Base-by-base conservation (phyloP, 805 yeast genomes). In the Wickerhamomyces hampshirensis region DNA sequence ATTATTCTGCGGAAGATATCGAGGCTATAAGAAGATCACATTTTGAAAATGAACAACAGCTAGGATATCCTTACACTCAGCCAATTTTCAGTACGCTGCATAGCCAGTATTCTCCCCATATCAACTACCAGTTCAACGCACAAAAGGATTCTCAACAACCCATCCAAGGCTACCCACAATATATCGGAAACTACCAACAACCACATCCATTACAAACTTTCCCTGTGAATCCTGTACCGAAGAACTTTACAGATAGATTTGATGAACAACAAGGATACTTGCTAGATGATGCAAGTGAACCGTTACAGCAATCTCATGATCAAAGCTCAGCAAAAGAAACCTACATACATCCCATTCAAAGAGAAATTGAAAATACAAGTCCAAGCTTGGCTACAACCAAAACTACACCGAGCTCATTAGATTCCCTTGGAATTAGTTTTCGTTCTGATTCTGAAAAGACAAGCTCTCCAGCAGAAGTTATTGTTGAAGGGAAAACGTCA, bases 21-120 rank as follows among this genome's bases (percentile, higher is more conserved):
- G 40, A 39, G 3, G 23, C 19, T 6, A 42, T 48, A 18, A 31
- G 18, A n/a, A 37, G 23, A 31, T 33, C 46, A 2, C 53, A 48
- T 17, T 6, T 15, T 18, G 44, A 39, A 12, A 31, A 33, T 7
- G 36, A 42, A 5, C 32, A 28, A 18, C 18, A 13, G 6, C 30
- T 5, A 14, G 12, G 15, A 15, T 23, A 31, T 21, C 16, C 23
- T 12, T 26, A 38, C 12, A 14, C 28, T 13, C 19, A 17, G 24
- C 26, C 37, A n/a, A n/a, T n/a, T n/a, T n/a, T n/a, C n/a, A n/a
- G n/a, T n/a, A 13, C 13, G 18, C 3, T 18, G 13, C 15, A 13
- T 9, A 5, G 19, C 11, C 35, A 9, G 27, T 15, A 23, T 13
- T 9, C n/a, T 30, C 30, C 16, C 26, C 27, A 15, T 18, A 14